A percentile compares a stretch with the other conserved stretches of the same genome.
phyloP scores from a whole-genome alignment of 225 moss, liverwort and hornwort species.

The Bryum argenteum region DNA sequence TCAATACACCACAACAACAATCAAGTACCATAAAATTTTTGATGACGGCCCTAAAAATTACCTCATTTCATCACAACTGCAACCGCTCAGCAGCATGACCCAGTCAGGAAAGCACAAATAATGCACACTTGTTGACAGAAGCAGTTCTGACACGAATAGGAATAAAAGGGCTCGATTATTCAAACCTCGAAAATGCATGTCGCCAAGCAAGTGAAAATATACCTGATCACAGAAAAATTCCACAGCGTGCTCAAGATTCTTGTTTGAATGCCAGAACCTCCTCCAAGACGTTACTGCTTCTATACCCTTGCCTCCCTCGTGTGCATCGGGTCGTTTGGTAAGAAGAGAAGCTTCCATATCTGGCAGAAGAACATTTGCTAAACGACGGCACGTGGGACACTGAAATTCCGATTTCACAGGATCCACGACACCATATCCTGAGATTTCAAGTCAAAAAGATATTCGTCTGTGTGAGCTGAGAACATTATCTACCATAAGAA shows the following conservation, averaged over 20 bases:
- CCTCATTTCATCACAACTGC: not conserved
- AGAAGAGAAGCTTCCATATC: conserved; percentile 46
- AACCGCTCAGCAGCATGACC: conserved; percentile 4
- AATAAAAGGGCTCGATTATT: not conserved
- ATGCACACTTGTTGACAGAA: conserved; percentile 1
- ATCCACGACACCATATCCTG: conserved; percentile 79
- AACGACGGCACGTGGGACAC: conserved; percentile 90
- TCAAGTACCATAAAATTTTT: not conserved
- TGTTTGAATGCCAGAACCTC: conserved; percentile 44
- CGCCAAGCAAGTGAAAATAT: conserved; percentile 16
- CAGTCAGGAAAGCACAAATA: not conserved
- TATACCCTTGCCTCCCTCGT: conserved; percentile 31
- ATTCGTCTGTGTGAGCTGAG: conserved; percentile 7
- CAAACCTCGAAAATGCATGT: not conserved
- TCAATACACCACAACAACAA: not conserved
- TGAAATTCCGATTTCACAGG: conserved; percentile 68
- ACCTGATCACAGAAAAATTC: conserved; percentile 47
- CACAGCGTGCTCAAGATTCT: conserved; percentile 30
- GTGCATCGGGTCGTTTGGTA: conserved; percentile 36
- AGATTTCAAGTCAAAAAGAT: conserved; percentile 13
- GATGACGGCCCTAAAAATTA: conserved; percentile 2
- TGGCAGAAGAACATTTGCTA: conserved; percentile 93
- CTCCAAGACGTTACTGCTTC: conserved; percentile 35
- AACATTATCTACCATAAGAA: not conserved
- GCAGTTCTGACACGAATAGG: not conserved